These are phyloP conservation scores for Amauroascus verrucosus DNA, from an alignment of 2,329 filamentous ascomycete species.

Conservation along the genomic window DNA sequence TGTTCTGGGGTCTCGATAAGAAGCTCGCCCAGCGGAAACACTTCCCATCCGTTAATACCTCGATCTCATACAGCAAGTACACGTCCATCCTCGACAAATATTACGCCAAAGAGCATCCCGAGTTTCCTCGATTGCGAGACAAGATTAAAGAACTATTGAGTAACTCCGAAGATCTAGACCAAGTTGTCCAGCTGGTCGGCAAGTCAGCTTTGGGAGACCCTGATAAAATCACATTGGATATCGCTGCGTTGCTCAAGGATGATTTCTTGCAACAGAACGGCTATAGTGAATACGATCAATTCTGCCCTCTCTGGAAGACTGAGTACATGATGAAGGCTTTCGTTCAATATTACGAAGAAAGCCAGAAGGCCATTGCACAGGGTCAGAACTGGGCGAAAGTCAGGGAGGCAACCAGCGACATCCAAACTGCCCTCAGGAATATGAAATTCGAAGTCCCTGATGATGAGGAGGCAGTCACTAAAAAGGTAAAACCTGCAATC, in stretches of 20 bases:
- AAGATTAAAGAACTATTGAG: conserved; percentile 88
- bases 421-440: conserved; percentile 72
- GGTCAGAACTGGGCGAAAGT: conserved; percentile 90
- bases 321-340: conserved; percentile 99
- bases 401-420: conserved; percentile 75
- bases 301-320: conserved; percentile 99
- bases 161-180: conserved; percentile 92
- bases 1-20: conserved; percentile 99
- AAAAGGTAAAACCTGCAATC: conserved; percentile 57
- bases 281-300: conserved; percentile 98
- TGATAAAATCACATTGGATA: conserved; percentile 96
- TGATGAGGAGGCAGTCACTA: conserved; percentile 67
- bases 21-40: conserved; percentile 98
- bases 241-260: conserved; percentile 87
- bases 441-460: conserved; percentile 95
- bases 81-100: conserved; percentile 76
- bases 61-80: conserved; percentile 94
- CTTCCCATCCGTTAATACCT: conserved; percentile 97
- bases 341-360: conserved; percentile 95
- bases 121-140: conserved; percentile 86
- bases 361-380: conserved; percentile 86
- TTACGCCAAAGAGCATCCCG: conserved; percentile 87
- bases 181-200: conserved; percentile 95
- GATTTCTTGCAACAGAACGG: conserved; percentile 99
- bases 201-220: conserved; percentile 92